A percentile compares a stretch with the other conserved stretches of the same genome.
phyloP scores from a whole-genome alignment of 2,329 filamentous ascomycete genomes.

The Xylaria sp. region DNA sequence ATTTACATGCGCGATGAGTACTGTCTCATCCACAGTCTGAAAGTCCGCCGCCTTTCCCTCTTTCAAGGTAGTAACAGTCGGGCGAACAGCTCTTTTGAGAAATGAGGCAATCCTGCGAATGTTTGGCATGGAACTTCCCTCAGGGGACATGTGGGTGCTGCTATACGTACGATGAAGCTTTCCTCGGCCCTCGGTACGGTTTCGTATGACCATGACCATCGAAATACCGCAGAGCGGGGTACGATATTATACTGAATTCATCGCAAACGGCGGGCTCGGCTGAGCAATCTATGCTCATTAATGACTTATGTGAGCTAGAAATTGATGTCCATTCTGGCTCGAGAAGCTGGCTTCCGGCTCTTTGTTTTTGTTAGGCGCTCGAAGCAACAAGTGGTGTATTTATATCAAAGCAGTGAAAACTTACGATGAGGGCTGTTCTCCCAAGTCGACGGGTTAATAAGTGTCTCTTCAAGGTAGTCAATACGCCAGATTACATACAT shows the following conservation, averaged over 20 bases:
- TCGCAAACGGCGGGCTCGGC: slow-evolving; percentile 53
- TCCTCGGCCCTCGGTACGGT: slow-evolving; percentile 59
- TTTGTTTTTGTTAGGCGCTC: slow-evolving; percentile 33
- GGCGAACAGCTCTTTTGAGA: slow-evolving; percentile 44
- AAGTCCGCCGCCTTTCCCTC: slow-evolving; percentile 48
- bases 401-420: slow-evolving; percentile 5
- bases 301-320: slow-evolving; percentile 23
- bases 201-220: slow-evolving; percentile 49
- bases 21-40: slow-evolving; percentile 53
- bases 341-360: slow-evolving; percentile 49
- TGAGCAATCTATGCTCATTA: slow-evolving; percentile 57
- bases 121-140: background rate
- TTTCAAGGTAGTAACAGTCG: slow-evolving; percentile 43
- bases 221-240: slow-evolving; percentile 60
- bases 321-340: slow-evolving; percentile 52
- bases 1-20: slow-evolving; percentile 56
- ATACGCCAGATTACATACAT: slow-evolving; percentile 35
- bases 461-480: background rate
- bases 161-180: slow-evolving; percentile 51
- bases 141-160: background rate
- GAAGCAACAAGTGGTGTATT: background rate
- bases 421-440: slow-evolving; percentile 46
- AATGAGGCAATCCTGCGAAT: slow-evolving; percentile 51
- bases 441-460: slow-evolving; percentile 10
- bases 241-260: slow-evolving; percentile 56